Evolutionary conservation across 2,329 filamentous ascomycete genomes (phyloP).

Genomic region (Didymella segeticola): DNA sequence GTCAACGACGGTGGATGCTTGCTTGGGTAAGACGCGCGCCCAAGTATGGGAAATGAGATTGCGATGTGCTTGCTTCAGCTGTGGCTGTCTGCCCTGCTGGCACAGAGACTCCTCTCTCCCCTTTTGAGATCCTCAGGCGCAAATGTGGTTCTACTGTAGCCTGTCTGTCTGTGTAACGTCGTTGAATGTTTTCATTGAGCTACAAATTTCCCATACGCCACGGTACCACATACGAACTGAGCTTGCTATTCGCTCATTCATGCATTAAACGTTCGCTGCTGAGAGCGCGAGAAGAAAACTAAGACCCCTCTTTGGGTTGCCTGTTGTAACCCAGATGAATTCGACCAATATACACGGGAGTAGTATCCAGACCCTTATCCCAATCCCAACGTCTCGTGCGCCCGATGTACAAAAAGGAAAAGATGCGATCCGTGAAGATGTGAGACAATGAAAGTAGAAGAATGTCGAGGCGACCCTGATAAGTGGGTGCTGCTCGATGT

Average conservation of each 20-base stretch:
- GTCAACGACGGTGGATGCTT: neutral
- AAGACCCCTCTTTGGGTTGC: constrained; percentile 8
- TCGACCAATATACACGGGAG: constrained; percentile 30
- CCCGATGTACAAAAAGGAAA: constrained; percentile 25
- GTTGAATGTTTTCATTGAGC: constrained; percentile 16
- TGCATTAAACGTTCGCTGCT: constrained; percentile 19
- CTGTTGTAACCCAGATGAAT: constrained; percentile 13
- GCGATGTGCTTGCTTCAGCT: no score
- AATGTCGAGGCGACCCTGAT: constrained; percentile 2
- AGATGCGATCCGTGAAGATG: constrained; percentile 20
- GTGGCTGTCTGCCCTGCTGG: no score
- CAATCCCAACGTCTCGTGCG: constrained; percentile 21
- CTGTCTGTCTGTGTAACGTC: no score
- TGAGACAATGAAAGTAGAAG: constrained; percentile 28
- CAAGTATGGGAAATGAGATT: neutral
- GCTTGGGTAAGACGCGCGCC: neutral
- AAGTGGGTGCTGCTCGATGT: constrained; percentile 3
- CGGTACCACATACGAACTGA: constrained; percentile 14
- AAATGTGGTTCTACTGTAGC: no score
- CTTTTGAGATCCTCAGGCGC: no score
- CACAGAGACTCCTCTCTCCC: no score
- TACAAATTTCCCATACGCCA: constrained; percentile 13
- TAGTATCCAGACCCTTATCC: constrained; percentile 33
- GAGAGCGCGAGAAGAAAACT: constrained; percentile 11
- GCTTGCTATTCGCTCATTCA: constrained; percentile 8